Conservation (phyloP, 2,329 filamentous ascomycete genomes). For the Furcasterigmium sp. region DNA sequence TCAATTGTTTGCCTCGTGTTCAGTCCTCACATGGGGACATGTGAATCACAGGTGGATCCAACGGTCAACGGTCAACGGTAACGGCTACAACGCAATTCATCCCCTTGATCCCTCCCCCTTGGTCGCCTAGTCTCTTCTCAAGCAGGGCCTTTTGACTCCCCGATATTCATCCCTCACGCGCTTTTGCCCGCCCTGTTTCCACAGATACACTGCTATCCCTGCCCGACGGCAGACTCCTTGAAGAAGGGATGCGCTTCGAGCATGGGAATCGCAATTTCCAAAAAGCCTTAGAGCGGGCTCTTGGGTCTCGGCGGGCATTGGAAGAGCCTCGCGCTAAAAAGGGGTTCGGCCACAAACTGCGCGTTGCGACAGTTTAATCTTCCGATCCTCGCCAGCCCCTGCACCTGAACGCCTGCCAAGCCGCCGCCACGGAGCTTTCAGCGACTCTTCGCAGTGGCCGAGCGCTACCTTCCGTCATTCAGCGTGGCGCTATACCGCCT, state of each 20-base stretch:
- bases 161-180: background rate
- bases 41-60: no score
- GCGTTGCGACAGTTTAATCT: background rate
- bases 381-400: background rate
- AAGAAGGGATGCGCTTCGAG: background rate
- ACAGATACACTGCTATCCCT: background rate
- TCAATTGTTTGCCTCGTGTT: background rate
- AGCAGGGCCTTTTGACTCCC: no score
- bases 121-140: no score
- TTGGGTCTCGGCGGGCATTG: background rate
- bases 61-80: no score
- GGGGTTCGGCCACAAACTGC: background rate
- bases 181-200: background rate
- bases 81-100: no score
- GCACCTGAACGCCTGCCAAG: background rate
- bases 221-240: background rate
- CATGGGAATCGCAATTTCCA: background rate
- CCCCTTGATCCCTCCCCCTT: no score
- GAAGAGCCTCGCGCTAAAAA: conserved; percentile 2
- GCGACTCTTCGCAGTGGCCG: background rate
- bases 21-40: background rate
- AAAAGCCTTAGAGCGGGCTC: background rate
- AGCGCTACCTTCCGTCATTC: conserved; percentile 1
- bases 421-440: conserved; percentile 3
- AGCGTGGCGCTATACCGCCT: background rate